Base-by-base conservation (phyloP, 2,329 filamentous ascomycete genomes). In the Apiospora hydei region DNA sequence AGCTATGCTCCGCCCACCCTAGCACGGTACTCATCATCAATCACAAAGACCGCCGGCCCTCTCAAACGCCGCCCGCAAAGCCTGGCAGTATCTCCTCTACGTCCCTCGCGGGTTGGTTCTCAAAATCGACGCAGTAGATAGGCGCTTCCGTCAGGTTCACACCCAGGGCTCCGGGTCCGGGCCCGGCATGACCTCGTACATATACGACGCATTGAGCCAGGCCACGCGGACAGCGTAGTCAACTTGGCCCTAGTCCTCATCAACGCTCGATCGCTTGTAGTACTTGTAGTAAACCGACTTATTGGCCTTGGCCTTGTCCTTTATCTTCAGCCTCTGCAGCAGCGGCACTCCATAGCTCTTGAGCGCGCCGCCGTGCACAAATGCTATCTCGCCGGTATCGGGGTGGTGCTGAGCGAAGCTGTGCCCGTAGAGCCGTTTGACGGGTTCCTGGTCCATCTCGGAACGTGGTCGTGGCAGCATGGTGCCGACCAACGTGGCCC, bases 391-490 rank as follows among this genome's bases (percentile, higher is more conserved):
- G 21, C 76, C 75, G 67, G 74, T 71, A 70, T 81, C 79, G 2
- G 80, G 80, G 71, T 81, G 78, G 67, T 80, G 75, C 74, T 82
- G 80, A 16, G 77, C 78, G 70, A 82, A 81, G 1, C 74, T 76
- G 71, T 82, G 80, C 4, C 80, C 80, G 72, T 80, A 82, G 75
- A 80, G 81, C 73, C 74, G 75, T 43, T 72, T 74, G 14, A 74
- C 74, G 38, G 75, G 75, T 10, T 6, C 14, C 14, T 16, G 16
- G n/a, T 38, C 64, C 16, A 14, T 24, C 30, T 21, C 38, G 7
- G 64, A 38, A 8, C 16, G 30, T 14, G 64, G n/a, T 3, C 41
- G 16, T 16, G 38, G 41, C 38, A 67, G 64, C 64, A 77, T 57
- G 16, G 76, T 78, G n/a, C 80, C 80, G 34, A 81, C 75, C 57